phyloP scores from a whole-genome alignment of 805 yeast species.

The Candida koratica region DNA sequence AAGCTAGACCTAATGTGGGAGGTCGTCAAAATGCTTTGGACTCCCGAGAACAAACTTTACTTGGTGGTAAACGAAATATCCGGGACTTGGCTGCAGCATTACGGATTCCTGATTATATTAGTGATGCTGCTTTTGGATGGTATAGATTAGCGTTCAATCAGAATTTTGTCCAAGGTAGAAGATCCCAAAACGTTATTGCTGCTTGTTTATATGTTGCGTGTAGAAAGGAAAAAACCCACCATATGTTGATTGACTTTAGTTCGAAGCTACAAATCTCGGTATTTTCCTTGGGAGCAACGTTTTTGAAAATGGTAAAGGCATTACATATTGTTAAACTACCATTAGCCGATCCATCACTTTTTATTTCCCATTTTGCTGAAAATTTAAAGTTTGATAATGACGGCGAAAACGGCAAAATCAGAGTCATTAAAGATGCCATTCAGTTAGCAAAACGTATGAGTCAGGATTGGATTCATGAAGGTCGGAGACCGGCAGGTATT shows the following conservation, averaged over 20 bases:
- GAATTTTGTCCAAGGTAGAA: slow-evolving; percentile 94
- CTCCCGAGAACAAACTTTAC: slow-evolving; percentile 82
- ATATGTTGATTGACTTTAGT: slow-evolving; percentile 93
- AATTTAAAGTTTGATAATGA: slow-evolving; percentile 75
- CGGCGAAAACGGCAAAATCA: slow-evolving; percentile 29
- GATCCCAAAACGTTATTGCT: slow-evolving; percentile 92
- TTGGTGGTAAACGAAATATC: slow-evolving; percentile 77
- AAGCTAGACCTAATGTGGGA: slow-evolving; percentile 62
- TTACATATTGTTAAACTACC: slow-evolving; percentile 77
- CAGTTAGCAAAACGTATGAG: slow-evolving; percentile 87
- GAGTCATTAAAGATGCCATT: slow-evolving; percentile 84
- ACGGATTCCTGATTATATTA: slow-evolving; percentile 74
- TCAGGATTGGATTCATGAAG: slow-evolving; percentile 93
- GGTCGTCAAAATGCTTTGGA: slow-evolving; percentile 76
- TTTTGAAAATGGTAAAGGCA: slow-evolving; percentile 84
- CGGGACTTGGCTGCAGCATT: slow-evolving; percentile 76
- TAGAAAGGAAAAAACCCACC: slow-evolving; percentile 84
- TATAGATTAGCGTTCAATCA: slow-evolving; percentile 79
- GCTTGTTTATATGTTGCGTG: slow-evolving; percentile 95
- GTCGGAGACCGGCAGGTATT: slow-evolving; percentile 96
- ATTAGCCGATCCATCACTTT: slow-evolving; percentile 88
- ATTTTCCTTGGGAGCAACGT: slow-evolving; percentile 93
- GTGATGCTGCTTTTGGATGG: slow-evolving; percentile 87
- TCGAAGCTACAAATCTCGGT: slow-evolving; percentile 87
- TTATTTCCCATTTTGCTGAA: slow-evolving; percentile 91